Percentiles rank a stretch among this genome's conserved stretches.
These are phyloP conservation scores for Hymenoscyphus infarciens DNA, from an alignment of 2,329 filamentous ascomycete species.

Conservation along the genomic window DNA sequence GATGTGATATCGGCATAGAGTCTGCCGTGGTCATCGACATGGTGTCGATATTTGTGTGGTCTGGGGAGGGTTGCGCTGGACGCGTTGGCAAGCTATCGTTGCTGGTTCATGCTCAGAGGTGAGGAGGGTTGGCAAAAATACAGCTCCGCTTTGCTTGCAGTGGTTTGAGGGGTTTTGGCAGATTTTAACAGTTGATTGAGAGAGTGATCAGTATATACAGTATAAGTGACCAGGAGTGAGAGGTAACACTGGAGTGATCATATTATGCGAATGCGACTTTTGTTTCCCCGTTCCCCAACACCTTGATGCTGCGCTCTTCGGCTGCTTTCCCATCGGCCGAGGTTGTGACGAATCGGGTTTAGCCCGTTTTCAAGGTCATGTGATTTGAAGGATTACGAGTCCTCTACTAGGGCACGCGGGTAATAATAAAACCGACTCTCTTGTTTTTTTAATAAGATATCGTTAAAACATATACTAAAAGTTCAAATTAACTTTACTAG, in stretches of 20 bases:
- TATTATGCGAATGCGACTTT: constrained; percentile 4
- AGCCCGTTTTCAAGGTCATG: neutral
- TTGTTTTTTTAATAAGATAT: too few relatives aligned
- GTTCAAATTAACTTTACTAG: too few relatives aligned
- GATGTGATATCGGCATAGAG: constrained; percentile 21
- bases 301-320: neutral
- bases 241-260: neutral
- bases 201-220: neutral
- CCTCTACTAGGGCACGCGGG: too few relatives aligned
- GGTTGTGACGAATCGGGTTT: neutral
- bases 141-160: neutral
- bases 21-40: constrained; percentile 22
- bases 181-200: neutral
- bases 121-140: neutral
- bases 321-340: neutral
- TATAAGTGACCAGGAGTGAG: neutral
- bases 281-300: neutral
- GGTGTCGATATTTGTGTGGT: neutral
- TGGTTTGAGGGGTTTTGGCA: neutral
- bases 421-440: too few relatives aligned
- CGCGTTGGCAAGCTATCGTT: constrained; percentile 8
- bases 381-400: neutral
- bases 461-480: too few relatives aligned
- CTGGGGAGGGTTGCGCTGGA: neutral
- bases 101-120: constrained; percentile 9